A percentile compares a stretch with the other conserved stretches of the same genome.
These are phyloP conservation scores for Boletellus deceptivus DNA, from an alignment of 1,284 basidiomycete species.

Conservation along the genomic window DNA sequence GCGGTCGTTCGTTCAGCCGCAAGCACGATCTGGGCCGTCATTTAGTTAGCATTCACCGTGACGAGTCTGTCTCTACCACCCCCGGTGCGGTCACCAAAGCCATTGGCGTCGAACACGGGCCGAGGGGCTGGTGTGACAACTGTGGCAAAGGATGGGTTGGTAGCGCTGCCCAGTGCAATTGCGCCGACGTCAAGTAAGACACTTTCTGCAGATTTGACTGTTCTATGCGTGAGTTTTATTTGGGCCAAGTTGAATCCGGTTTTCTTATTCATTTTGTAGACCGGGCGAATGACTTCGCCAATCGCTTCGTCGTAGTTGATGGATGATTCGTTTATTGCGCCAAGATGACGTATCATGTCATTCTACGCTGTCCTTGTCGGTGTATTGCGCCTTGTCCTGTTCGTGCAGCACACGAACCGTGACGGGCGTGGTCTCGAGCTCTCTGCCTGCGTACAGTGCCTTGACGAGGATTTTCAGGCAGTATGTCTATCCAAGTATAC, in stretches of 20 bases:
- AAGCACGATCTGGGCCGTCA: slow-evolving; percentile 89
- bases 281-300: slow-evolving; percentile 35
- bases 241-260: background rate
- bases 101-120: slow-evolving; percentile 62
- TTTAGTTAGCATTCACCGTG: slow-evolving; percentile 80
- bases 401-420: slow-evolving; percentile 45
- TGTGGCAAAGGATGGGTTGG: slow-evolving; percentile 74
- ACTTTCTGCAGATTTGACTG: slow-evolving; percentile 1
- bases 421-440: slow-evolving; percentile 58
- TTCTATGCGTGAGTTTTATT: slow-evolving; percentile 26
- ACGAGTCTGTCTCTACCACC: slow-evolving; percentile 49
- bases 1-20: slow-evolving; percentile 83
- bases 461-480: slow-evolving; percentile 35
- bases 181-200: slow-evolving; percentile 63
- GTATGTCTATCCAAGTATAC: slow-evolving; percentile 16
- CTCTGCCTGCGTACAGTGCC: slow-evolving; percentile 30
- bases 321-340: slow-evolving; percentile 39
- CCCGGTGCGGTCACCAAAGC: slow-evolving; percentile 42
- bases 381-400: slow-evolving; percentile 65
- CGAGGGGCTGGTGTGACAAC: slow-evolving; percentile 66
- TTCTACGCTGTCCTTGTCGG: slow-evolving; percentile 48
- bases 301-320: slow-evolving; percentile 36
- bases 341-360: slow-evolving; percentile 32
- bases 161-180: slow-evolving; percentile 54
- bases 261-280: slow-evolving; percentile 18